Evolutionary conservation across 805 yeast species (phyloP), one percentile per base, ranked within the genome.

Genomic region (Blastobotrys americana): DNA sequence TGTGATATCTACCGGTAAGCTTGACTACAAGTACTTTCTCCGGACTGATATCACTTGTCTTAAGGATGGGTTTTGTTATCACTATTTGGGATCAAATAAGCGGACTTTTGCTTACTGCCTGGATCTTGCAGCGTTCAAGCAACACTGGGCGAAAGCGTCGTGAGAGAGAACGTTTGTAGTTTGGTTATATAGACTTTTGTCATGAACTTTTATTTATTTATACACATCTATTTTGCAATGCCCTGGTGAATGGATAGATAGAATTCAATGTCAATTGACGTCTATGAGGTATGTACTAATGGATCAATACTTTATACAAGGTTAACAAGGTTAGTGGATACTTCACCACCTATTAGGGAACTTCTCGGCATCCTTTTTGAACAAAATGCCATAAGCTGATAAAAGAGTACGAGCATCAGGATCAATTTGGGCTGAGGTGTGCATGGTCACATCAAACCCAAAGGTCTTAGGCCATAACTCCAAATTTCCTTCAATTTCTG

Each of bases 391-490:
- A 54, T 78, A 72, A 2, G 86, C 83, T 61, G 94, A 83, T 49
- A 90, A 67, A 55, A 90, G 70, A 16, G 84, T 78, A 64, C 95
- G 80, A 6, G 97, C 97, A 58, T 86, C 93, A 25, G 80, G 77
- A 60, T 89, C 97, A 17, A 87, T 80, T 67, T 88, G 87, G 5
- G 97, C 96, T 28, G 85, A 69, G 17, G 97, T 90, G 61, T 84
- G 84, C 54, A 93, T 67, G 34, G 86, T 84, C 45, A 93, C 72
- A 60, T 87, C 84, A 72, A 90, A 74, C 47, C 96, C 97, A 60
- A 80, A 86, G 23, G 88, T 78, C 52, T 72, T 77, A 33, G 95
- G 89, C 85, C 90, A 93, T 52, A 84, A 69, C 63, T 90, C 97
- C 61, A 82, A 87, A 65, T 84, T 87, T 46, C 81, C 77, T 60